Evolutionary conservation across 2,329 filamentous ascomycete genomes (phyloP), one percentile per base, ranked within the genome.

Genomic region (Dothideomycetidae sp.): DNA sequence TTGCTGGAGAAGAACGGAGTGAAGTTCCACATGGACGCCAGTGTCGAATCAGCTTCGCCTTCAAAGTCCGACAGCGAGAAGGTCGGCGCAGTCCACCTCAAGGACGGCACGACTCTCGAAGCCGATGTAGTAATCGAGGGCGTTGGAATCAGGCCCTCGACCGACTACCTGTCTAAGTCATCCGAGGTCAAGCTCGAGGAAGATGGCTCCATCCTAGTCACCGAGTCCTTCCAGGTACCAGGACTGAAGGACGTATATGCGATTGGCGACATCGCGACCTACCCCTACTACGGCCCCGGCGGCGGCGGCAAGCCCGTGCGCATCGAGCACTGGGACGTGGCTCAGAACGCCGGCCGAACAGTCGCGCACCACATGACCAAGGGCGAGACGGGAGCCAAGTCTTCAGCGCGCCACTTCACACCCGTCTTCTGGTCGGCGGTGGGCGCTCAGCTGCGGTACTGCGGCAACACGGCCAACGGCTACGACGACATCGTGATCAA

Each of bases 261-360:
- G 10, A 75, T 98, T 43, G 88, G 88, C 36, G 90, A 98, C 55
- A 96, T 98, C 44, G 86, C 90, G 10, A 86, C 81, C 0, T 94
- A 84, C 58, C 90, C 90, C 0, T 98, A 98, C 64, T 71, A 83
- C 56, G 90, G 90, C 1, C 90, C 90, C 0, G 85, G 82, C 15
- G 79, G 83, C 16, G 70, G 79, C 11, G 83, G 81, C 44, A 68
- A 68, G 31, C 68, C 70, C 12, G 73, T 80, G 1, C 78, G 90
- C 45, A 94, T 96, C 53, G 90, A 98, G 66, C 90, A 98, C 57
- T 98, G 90, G 90, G 88, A 94, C 59, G 90, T 98, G 2, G 90
- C 90, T 3, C 90, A 96, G 54, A 94, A 96, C 52, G 69, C 82
- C 2, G 90, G 90, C 2, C 81, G 88, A 30, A 70, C 71, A 15